Percentiles rank a stretch among this genome's conserved stretches.
Evolutionary conservation across 2,329 filamentous ascomycete species (phyloP).

Genomic region (Paraconiothyrium brasiliense): DNA sequence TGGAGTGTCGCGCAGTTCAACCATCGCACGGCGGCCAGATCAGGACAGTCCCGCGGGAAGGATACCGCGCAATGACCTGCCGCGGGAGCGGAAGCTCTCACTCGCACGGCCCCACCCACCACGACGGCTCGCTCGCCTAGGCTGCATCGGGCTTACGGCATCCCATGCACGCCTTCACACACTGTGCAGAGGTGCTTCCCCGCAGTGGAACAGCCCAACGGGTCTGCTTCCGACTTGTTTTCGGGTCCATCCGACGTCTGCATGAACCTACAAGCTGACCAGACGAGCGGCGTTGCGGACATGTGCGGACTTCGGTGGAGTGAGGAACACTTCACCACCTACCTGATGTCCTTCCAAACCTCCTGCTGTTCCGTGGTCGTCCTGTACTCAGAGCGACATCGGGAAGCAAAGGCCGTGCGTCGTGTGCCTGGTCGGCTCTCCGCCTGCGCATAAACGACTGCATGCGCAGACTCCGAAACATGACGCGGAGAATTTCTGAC

Average conservation of each 20-base stretch:
- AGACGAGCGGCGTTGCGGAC: neutral
- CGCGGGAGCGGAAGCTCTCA: slow-evolving; percentile 11
- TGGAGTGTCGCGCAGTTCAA: slow-evolving; percentile 21
- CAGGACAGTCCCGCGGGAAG: slow-evolving; percentile 17
- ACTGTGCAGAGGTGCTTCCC: slow-evolving; percentile 2
- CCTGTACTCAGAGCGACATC: slow-evolving; percentile 19
- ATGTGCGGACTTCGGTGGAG: slow-evolving; percentile 6
- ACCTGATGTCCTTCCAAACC: neutral
- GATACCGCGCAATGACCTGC: neutral
- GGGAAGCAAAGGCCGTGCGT: slow-evolving; percentile 18
- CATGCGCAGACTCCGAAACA: slow-evolving; percentile 11
- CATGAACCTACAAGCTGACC: neutral
- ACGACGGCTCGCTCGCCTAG: neutral
- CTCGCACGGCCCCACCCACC: neutral
- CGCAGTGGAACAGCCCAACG: slow-evolving; percentile 5
- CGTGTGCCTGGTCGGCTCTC: slow-evolving; percentile 24
- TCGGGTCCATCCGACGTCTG: neutral
- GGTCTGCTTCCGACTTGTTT: slow-evolving; percentile 3
- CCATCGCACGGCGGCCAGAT: slow-evolving; percentile 16
- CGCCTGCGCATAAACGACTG: slow-evolving; percentile 7
- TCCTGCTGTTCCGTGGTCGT: neutral
- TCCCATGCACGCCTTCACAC: slow-evolving; percentile 13
- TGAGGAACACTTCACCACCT: slow-evolving; percentile 4
- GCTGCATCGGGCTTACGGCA: slow-evolving; percentile 5
- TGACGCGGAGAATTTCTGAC: slow-evolving; percentile 9